Conservation (phyloP, 2,329 filamentous ascomycete genomes). For the Coniella vitis region DNA sequence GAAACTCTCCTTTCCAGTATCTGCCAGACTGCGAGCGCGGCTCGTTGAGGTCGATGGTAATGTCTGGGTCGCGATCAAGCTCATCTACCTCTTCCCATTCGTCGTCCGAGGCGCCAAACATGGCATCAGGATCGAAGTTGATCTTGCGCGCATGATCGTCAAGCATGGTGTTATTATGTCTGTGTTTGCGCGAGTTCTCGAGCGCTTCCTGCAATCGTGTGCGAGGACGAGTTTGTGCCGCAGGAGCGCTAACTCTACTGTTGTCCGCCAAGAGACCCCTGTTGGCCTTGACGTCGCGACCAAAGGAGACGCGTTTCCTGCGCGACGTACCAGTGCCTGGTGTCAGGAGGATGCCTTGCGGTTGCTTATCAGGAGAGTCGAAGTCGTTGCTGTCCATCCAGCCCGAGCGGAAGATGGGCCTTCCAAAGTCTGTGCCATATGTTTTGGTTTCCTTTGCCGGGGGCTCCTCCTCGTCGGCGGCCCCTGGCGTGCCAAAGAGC, state of each 20-base stretch:
- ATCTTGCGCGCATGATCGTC: conserved; percentile 46
- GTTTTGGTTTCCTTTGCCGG: conserved; percentile 20
- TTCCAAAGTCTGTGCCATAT: conserved; percentile 21
- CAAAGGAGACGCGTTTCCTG: conserved; percentile 61
- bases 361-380: conserved; percentile 40
- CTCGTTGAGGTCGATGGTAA: conserved; percentile 65
- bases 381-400: conserved; percentile 12
- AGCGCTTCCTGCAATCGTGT: conserved; percentile 40
- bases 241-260: conserved; percentile 1
- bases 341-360: conserved; percentile 55
- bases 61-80: conserved; percentile 46
- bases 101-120: conserved; percentile 27
- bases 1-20: conserved; percentile 75
- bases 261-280: conserved; percentile 24
- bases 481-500: conserved; percentile 53
- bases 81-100: conserved; percentile 49
- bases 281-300: conserved; percentile 42
- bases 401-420: conserved; percentile 7
- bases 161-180: conserved; percentile 7
- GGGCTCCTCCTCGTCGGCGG: conserved; percentile 16
- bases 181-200: conserved; percentile 34
- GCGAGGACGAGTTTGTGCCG: conserved; percentile 25
- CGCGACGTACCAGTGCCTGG: conserved; percentile 55
- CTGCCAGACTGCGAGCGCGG: conserved; percentile 68
- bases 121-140: conserved; percentile 31